phyloP scores from a whole-genome alignment of 345 rosid genomes.

The Citrus medica region DNA sequence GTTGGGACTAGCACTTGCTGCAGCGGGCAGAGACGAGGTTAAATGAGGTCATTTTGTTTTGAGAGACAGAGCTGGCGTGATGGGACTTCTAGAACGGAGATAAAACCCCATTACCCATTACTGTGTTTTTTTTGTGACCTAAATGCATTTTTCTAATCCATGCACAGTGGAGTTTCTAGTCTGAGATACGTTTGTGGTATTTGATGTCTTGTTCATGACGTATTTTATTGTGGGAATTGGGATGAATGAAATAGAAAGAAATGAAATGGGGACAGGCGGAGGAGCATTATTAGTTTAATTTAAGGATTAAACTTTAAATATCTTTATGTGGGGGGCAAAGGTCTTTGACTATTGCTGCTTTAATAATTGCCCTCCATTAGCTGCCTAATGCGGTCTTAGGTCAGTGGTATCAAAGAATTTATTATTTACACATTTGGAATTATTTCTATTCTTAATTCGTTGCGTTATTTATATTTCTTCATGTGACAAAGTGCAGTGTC shows the following conservation, averaged over 20 bases:
- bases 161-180: neutral
- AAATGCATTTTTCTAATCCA: neutral
- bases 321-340: neutral
- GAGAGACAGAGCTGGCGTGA: constrained; percentile 13
- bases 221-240: neutral
- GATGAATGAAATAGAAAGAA: neutral
- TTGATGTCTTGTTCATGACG: neutral
- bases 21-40: neutral
- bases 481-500: too few relatives aligned
- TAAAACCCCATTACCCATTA: neutral
- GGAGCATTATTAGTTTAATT: neutral
- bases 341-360: neutral
- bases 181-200: neutral
- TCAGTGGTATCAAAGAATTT: neutral
- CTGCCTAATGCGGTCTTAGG: neutral
- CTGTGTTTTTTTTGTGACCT: neutral
- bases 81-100: constrained; percentile 14
- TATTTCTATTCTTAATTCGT: neutral
- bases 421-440: neutral
- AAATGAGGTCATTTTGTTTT: neutral
- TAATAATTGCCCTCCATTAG: neutral
- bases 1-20: neutral
- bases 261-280: neutral
- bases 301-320: neutral
- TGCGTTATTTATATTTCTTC: too few relatives aligned